Conservation (phyloP, 768 basidiomycete genomes). For the Cystofilobasidium bisporidii region DNA sequence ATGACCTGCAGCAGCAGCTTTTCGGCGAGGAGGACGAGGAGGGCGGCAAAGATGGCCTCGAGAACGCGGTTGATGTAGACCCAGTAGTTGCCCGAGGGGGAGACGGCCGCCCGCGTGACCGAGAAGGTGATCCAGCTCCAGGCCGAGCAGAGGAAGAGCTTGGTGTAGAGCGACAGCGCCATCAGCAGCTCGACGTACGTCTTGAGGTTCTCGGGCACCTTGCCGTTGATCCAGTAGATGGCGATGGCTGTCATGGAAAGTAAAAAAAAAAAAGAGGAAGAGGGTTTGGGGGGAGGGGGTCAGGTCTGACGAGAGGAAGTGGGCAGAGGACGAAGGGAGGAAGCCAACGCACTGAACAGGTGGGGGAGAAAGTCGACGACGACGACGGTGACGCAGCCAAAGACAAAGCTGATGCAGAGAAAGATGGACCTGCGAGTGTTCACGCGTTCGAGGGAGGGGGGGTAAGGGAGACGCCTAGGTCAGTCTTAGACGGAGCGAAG, state of each 20-base stretch:
- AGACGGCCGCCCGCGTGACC: conserved; percentile 50
- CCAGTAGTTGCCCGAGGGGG: conserved; percentile 62
- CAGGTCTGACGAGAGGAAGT: not conserved
- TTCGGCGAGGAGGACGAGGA: conserved; percentile 47
- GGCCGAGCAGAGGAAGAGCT: conserved; percentile 54
- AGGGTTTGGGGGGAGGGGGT: not conserved
- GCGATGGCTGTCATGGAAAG: not conserved
- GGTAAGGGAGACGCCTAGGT: conserved; percentile 53
- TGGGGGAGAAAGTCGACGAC: conserved; percentile 39
- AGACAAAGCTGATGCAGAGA: conserved; percentile 54
- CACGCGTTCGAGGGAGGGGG: conserved; percentile 47
- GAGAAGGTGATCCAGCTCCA: conserved; percentile 70
- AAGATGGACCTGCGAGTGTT: conserved; percentile 51
- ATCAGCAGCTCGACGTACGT: conserved; percentile 48
- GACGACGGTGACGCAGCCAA: conserved; percentile 46
- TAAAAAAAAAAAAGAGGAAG: too few relatives aligned
- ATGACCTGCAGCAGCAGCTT: conserved; percentile 62
- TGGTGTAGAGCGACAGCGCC: conserved; percentile 63
- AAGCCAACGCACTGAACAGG: conserved; percentile 14
- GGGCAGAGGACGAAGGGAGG: not conserved
- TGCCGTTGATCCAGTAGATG: conserved; percentile 13
- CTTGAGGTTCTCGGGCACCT: conserved; percentile 26
- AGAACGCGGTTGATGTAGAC: conserved; percentile 57
- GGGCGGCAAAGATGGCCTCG: conserved; percentile 47
- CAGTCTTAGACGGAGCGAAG: not conserved